Evolutionary conservation across 1,139 yeast genomes (phyloP).

Genomic region (Yamadazyma aaseri): DNA sequence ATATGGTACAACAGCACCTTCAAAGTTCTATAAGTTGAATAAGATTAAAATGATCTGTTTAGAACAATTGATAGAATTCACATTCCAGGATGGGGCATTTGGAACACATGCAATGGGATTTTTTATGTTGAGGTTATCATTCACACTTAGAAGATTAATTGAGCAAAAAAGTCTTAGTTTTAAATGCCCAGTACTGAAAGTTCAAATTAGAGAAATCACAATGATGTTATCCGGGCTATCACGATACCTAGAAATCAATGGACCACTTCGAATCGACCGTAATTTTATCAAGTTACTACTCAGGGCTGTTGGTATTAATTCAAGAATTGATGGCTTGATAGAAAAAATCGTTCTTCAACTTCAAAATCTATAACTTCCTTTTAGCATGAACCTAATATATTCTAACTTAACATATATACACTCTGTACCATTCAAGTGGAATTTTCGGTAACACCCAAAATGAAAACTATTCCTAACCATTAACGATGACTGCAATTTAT

Average conservation of each 20-base stretch:
- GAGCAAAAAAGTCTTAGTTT: slow-evolving; percentile 31
- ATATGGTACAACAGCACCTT: slow-evolving; percentile 35
- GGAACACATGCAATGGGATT: slow-evolving; percentile 21
- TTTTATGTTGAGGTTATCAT: slow-evolving; percentile 31
- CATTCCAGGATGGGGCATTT: slow-evolving; percentile 15
- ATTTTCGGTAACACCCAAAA: not conserved
- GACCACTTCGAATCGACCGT: slow-evolving; percentile 3
- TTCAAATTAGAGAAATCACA: slow-evolving; percentile 35
- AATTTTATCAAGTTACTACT: slow-evolving; percentile 21
- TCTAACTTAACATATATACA: too few relatives aligned
- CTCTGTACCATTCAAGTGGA: not conserved
- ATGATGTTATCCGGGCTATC: slow-evolving; percentile 27
- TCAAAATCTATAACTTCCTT: too few relatives aligned
- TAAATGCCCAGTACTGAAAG: slow-evolving; percentile 34
- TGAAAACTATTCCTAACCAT: not conserved
- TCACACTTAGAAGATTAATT: slow-evolving; percentile 34
- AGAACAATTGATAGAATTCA: slow-evolving; percentile 30
- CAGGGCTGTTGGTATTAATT: slow-evolving; percentile 25
- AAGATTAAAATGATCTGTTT: slow-evolving; percentile 33
- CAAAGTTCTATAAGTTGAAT: slow-evolving; percentile 22
- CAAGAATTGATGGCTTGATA: slow-evolving; percentile 15
- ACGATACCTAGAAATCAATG: slow-evolving; percentile 7
- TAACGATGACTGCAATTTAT: too few relatives aligned
- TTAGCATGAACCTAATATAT: too few relatives aligned
- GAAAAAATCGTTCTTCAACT: slow-evolving; percentile 2